Base-by-base conservation (phyloP, 2,329 filamentous ascomycete species). In the Rachicladosporium sp. region DNA sequence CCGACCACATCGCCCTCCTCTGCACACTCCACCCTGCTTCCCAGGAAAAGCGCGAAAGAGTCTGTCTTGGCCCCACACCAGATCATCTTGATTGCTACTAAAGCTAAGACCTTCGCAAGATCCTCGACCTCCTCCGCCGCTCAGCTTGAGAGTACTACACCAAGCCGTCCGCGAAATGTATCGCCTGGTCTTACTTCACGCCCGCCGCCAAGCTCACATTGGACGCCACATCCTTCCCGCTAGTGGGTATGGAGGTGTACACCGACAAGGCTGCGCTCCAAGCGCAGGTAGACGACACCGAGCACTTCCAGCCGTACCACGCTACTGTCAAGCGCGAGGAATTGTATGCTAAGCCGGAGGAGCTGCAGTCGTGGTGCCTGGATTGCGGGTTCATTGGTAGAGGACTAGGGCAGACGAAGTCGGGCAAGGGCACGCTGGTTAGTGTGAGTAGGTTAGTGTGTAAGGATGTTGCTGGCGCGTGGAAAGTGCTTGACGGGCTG, bases 291-390 rank as follows among this genome's bases (percentile, higher is more conserved):
- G 33, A 55, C 8, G 53, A 55, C 38, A 42, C 46, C 27, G 45
- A 43, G 3, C 51, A 44, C 36, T 55, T 54, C 43, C 53, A 55
- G 35, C 15, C 43, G 1, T 55, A 50, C 30, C 51, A 52, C 29
- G 29, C 43, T 3, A 43, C 39, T 7, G 51, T 45, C 21, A 43
- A 42, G 37, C n/a, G 43, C 23, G 11, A 33, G 10, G 48, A 52
- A 33, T 40, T 54, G 7, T 55, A 51, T 41, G 27, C 38, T 3
- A 44, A 47, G 29, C 38, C 43, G 3, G 53, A 52, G 32, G 45
- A 47, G 4, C 38, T 54, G 29, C 36, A 48, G 5, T 51, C 50
- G 1, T 55, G 50, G 49, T 53, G 50, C 35, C 36, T 38, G 6
- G 41, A 45, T 7, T 42, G 31, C 6, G 53, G 53, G 0, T 55